phyloP scores from a whole-genome alignment of 176 grass and related monocot species.

The Alloteropsis semialata region DNA sequence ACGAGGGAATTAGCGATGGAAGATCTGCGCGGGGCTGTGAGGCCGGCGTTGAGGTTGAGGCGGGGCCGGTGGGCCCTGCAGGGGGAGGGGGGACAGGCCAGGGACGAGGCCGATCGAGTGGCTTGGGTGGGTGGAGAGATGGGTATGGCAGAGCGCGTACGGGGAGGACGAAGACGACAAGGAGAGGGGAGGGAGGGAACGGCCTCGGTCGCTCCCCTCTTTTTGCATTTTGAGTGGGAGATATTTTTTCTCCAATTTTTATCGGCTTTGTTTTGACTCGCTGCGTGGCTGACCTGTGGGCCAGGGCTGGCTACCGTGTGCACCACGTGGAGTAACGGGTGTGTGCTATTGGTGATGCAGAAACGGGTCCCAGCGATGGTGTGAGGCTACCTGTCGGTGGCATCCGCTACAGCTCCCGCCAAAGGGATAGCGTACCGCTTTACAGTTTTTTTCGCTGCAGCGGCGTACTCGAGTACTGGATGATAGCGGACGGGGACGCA shows the following conservation, averaged over 20 bases:
- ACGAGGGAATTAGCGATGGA: constrained; percentile 22
- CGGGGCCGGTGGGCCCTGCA: not conserved
- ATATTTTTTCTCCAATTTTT: not conserved
- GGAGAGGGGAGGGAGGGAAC: not conserved
- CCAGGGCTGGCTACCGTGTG: not conserved
- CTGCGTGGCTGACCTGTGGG: not conserved
- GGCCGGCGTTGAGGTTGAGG: not conserved
- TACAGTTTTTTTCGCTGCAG: too few species aligned
- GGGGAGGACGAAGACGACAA: not conserved
- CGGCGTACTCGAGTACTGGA: too few species aligned
- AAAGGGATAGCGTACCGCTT: too few species aligned
- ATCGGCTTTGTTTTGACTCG: not conserved
- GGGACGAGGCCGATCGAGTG: constrained; percentile 13
- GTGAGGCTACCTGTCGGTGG: too few species aligned
- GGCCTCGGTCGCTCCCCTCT: not conserved
- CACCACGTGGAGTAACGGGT: constrained; percentile 2
- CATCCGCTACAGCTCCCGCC: too few species aligned
- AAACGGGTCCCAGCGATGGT: not conserved
- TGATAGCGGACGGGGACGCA: too few species aligned
- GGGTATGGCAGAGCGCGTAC: not conserved
- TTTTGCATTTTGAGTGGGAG: not conserved
- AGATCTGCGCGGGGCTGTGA: constrained; percentile 31
- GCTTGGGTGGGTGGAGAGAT: not conserved
- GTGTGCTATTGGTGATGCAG: not conserved
- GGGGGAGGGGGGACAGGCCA: constrained; percentile 4